Evolutionary conservation across 1,284 basidiomycete species (phyloP), one percentile per base, ranked within the genome.

Genomic region (Athelia sp.): DNA sequence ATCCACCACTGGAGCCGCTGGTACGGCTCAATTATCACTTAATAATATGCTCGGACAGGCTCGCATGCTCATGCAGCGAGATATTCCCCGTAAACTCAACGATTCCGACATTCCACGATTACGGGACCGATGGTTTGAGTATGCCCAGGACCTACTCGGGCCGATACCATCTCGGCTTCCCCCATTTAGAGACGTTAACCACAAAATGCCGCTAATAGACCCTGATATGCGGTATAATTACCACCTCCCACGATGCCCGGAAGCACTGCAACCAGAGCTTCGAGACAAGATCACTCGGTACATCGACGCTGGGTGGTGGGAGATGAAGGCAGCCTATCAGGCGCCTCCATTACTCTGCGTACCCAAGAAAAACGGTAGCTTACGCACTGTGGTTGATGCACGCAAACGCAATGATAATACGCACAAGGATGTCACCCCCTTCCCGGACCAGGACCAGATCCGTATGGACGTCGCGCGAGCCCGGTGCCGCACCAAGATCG

Each of bases 251-350:
- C 31, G 53, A 10, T 69, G 66, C 47, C 60, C 63, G 0, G 52
- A 64, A 8, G 44, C 56, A 0, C 45, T 68, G 13, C 49, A 57
- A 23, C 50, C 52, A 1, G 45, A 62, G 26, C 57, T 68, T 2
- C 48, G 49, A 11, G 56, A 57, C 1, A 71, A 71, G 45, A 54
- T 67, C 4, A 55, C 61, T 2, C 31, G 49, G 3, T 68, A 69
- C 47, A 46, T 57, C 0, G 36, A 54, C 15, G 59, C 64, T 11
- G 57, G 58, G 15, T 68, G 65, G 65, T 71, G 70, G 66, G 54
- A 53, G 22, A 40, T 50, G 2, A 47, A 43, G 9, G 26, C 51
- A 0, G 47, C 56, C 0, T 17, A 34, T 2, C 59, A 63, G 50
- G 52, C 66, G 1, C 59, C 61, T 29, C 69, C 69, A 2, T 54